Evolutionary conservation across 1,284 basidiomycete species (phyloP), one percentile per base, ranked within the genome.

Genomic region (Heterobasidion parviporum): DNA sequence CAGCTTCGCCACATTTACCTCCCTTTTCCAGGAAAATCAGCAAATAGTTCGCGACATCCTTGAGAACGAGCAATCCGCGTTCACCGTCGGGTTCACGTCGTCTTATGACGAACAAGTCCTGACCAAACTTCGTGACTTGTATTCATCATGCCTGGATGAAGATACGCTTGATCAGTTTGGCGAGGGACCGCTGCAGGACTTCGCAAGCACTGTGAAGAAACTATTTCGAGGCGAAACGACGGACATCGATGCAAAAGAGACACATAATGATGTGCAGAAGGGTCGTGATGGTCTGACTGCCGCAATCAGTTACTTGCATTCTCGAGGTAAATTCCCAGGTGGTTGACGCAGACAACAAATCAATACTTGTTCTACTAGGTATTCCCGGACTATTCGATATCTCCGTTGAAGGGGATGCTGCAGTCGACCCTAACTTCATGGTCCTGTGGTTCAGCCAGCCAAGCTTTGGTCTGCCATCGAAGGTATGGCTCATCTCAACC

Each of bases 341-440:
- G 38, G 12, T 3, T 12, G n/a, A 41, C 38, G 7, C 10, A 41
- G 38, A 41, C 38, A 41, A 41, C 8, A 10, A 18, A 43, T 58
- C 9, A 53, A 54, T 14, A 6, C 33, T 12, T 54, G 50, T 60
- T 44, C 54, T 34, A 45, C 12, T 8, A 94, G 91, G 83, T 52
- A 80, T 98, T 58, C 78, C 80, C 41, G 86, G 83, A 0, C 73
- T 99, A 16, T 93, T 98, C 66, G 74, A 80, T 12, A 85, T 92
- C 61, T 77, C 73, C 33, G 80, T 96, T 57, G 94, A 97, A 56
- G 95, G 96, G 45, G 94, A 98, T 64, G 84, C 87, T 36, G 92
- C 89, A 26, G 77, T 83, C n/a, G 92, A 98, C 66, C 94, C 96
- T 0, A 89, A 94, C 62, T 72, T 80, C 49, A 93, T 96, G 81